Evolutionary conservation across 306 rosid species (phyloP), one percentile per base, ranked within the genome.

Genomic region (Ceratonia siliqua): DNA sequence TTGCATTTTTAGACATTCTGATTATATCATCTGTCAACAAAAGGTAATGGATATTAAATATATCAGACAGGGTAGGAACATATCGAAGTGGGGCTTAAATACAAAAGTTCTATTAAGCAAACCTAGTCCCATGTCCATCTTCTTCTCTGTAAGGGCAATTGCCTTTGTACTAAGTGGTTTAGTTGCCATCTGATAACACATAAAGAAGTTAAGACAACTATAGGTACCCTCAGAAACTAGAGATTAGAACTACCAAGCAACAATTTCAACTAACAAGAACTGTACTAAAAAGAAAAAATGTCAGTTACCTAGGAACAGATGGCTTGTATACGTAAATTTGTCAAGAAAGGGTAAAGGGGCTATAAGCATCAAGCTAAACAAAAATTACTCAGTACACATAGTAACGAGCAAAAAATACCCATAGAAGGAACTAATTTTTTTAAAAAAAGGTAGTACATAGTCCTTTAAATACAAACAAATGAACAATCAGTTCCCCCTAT

Each of bases 41-140:
- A 21, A 2, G 12, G 4, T 17, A 10, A 74, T 25, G 25, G 4
- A 33, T 63, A 61, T 42, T 42, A 73, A 63, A 54, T 46, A 75
- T 3, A 56, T 70, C 21, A 65, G 32, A 43, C 32, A 25, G 17
- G 8, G 25, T 12, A 17, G 20, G 21, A 69, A 56, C 2, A 21
- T 1, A 4, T 63, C 36, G 38, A 9, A 21, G 0, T 11, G 70
- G 5, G 32, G 12, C 11, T 56, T 12, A 32, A 56, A 67, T 9
- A 3, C 56, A 27, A 12, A 6, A 21, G 17, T 62, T 56, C 5
- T 25, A 4, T 9, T 8, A 72, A 42, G 30, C 78, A 62, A 1
- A 93, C 98, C 98, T 77, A 95, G 58, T 7, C 95, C 74, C 99
- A 95, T 95, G 82, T 90, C 96, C 97, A 95, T 89, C 86, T 95